Base-by-base conservation (phyloP, 768 basidiomycete species). In the Xerocomus brunneocitrinus region DNA sequence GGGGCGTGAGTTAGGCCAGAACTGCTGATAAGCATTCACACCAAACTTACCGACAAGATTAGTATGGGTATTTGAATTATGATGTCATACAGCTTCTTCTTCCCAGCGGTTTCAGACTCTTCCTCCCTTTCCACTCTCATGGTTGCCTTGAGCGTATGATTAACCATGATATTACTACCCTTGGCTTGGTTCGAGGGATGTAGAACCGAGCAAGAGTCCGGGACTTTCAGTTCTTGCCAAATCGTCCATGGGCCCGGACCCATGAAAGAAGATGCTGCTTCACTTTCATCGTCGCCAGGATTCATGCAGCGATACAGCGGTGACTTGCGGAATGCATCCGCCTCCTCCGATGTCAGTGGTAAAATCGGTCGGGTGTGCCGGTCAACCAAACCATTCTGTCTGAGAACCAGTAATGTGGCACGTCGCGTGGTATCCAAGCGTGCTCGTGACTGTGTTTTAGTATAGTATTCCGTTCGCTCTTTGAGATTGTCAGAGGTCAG, bases 231-330 rank as follows among this genome's bases (percentile, higher is more conserved):
- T 30, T 81, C 74, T 49, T 81, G 78, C 52, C 84, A 81, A 55
- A 98, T 79, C 8, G 78, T 76, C 95, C 95, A 98, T 12, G 95
- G 95, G 0, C 95, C 95, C 3, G 82, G 81, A 28, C 87, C 87
- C 83, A 85, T 85, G 55, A 81, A 71, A 41, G 64, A 75, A 22
- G 85, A 81, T 28, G 78, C 81, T 46, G 79, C 66, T 49, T 86
- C 83, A 0, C 79, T 80, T 28, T 78, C 62, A 59, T 83, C 79
- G 42, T 77, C 74, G 25, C 77, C 77, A 3, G 77, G 73, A 5
- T 70, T 66, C 22, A 81, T 63, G 22, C 87, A 64, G 8, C 71
- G 68, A 38, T 78, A 71, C 1, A 95, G 71, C 0, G 95, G 90
- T 0, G 91, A 92, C 8, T 79, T 72, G 36, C 68, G 76, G 61